Evolutionary conservation across 345 rosid genomes (phyloP).

Genomic region (Brassica napus): DNA sequence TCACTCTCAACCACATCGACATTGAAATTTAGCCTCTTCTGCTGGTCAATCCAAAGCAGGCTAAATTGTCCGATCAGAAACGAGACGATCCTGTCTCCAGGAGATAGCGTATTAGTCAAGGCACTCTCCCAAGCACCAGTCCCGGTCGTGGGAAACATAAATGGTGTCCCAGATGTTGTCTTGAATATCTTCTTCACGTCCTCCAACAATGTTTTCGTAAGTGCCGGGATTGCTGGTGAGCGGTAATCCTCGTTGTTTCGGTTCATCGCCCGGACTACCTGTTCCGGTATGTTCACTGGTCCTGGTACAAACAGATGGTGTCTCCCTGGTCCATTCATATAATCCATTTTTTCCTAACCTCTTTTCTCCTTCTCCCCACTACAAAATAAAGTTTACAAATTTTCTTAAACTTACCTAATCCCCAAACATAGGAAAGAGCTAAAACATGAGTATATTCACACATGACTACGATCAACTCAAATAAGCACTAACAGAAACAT

Average conservation of each 20-base stretch:
- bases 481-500: background rate
- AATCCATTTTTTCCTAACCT: slow-evolving; percentile 58
- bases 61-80: slow-evolving; percentile 97
- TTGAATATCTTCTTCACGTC: slow-evolving; percentile 95
- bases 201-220: slow-evolving; percentile 84
- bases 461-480: background rate
- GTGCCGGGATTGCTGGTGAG: slow-evolving; percentile 88
- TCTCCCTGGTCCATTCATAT: slow-evolving; percentile 81
- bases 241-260: slow-evolving; percentile 99
- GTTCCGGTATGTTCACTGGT: slow-evolving; percentile 95
- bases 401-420: background rate
- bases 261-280: slow-evolving; percentile 92
- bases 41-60: slow-evolving; percentile 98
- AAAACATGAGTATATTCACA: background rate
- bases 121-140: slow-evolving; percentile 99
- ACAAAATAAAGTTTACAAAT: slow-evolving; percentile 4
- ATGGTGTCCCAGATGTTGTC: slow-evolving; percentile 86
- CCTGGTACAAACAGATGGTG: slow-evolving; percentile 99
- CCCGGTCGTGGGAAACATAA: slow-evolving; percentile 93
- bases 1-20: slow-evolving; percentile 93
- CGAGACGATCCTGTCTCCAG: slow-evolving; percentile 88
- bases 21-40: slow-evolving; percentile 85
- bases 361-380: background rate
- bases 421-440: background rate
- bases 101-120: slow-evolving; percentile 92